Base-by-base conservation (phyloP, 2,329 filamentous ascomycete genomes). In the Alternaria viburni region DNA sequence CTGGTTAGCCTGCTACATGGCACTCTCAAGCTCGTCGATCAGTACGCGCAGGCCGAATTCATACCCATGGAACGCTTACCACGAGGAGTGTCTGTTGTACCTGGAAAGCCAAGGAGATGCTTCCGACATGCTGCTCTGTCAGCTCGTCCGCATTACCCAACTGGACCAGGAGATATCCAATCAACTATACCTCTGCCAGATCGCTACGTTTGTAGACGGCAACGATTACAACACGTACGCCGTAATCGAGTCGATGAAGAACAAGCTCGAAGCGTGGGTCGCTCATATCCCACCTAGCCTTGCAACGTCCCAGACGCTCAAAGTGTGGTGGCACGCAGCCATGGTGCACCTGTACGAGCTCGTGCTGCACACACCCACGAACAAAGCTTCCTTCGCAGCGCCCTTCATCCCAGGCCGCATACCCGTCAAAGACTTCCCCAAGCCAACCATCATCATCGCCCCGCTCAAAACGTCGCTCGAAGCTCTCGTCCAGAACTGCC, bases 1-100 rank as follows among this genome's bases (percentile, higher is more conserved):
- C 10, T 75, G 73, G 73, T 69, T 75, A 59, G 71, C 71, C 13
- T 75, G 73, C 57, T 75, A 67, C 51, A 62, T 75, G 28, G 70
- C 70, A 26, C 54, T 71, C 13, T 66, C 69, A 3, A 65, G 65
- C 12, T 69, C 70, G 5, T 68, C 70, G 23, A 66, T 71, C 4
- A 67, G 65, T 59, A 66, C 61, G 21, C 71, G 73, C 17, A 66
- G 73, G 15, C 57, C 71, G 10, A 69, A 66, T 54, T 54, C 72
- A 10, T 59, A 72, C n/a, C 67, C 69, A 1, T 75, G 73, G 73
- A 61, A 72, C 54, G 17, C 57, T 9, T 61, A 74, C 50, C 71
- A 71, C 46, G 57, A 72, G 11, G 72, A 73, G 13, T 72, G 72
- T 28, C 50, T 74, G 11, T 28, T 64, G 28, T 36, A 67, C 8